Base-by-base conservation (phyloP, 2,329 filamentous ascomycete genomes). In the Plenodomus tracheiphilus region DNA sequence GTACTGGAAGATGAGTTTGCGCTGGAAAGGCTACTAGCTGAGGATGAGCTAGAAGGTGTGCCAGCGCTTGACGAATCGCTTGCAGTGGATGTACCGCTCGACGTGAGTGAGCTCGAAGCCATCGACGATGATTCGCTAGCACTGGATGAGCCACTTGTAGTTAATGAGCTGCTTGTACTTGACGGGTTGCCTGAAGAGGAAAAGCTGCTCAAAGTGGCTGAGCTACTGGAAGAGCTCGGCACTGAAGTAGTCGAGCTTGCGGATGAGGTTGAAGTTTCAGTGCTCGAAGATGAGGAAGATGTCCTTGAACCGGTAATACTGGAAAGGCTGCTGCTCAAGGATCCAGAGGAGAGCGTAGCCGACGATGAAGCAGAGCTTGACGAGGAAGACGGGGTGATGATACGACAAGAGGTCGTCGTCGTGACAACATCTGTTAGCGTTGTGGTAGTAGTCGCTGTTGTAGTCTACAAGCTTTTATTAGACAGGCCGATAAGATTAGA, bases 401-500 rank as follows among this genome's bases (percentile, higher is more conserved):
- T 17, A 7, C 36, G 35, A 10, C 54, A 58, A 2, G 54, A 54
- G 2, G 52, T 50, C 4, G 49, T 41, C 3, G 53, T 47, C 0
- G 54, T 54, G 16, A 49, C 15, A 1, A 54, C 47, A n/a, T 51
- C 43, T 2, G 53, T 56, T 35, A 50, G 35, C 2, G 50, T 56
- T 6, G 53, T 53, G 15, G 50, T 58, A 19, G 49, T 36, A 10
- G 53, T 64, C 16, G 46, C 25, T 1, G 53, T 61, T 9, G 53
- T 49, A 13, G 49, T 53, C 59, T 65, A 25, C 2, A 11, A 18
- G 17, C 7, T 13, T 64, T 5, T 59, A 53, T 21, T n/a, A 16
- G 15, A 21, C 2, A 17, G n/a, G 9, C 20, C 25, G 25, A 0
- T 1, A 3, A 7, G 9, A 13, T 9, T 3, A 15, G 11, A 4